Conservation (phyloP, 2,329 filamentous ascomycete species). For the Sordariomycetes sp. region DNA sequence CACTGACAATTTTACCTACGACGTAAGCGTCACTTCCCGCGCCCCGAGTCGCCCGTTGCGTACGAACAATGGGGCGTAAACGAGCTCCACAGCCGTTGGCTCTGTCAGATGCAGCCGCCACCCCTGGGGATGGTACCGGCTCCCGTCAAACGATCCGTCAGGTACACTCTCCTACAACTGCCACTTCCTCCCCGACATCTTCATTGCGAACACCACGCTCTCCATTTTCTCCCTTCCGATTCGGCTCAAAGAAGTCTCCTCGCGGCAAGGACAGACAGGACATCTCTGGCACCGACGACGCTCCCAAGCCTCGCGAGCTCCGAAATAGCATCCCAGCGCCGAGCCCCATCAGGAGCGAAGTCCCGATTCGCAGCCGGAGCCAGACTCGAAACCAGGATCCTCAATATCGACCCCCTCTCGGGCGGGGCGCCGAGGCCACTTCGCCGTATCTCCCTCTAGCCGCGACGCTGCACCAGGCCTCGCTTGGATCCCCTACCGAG, state of each 20-base stretch:
- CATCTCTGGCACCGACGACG: constrained; percentile 7
- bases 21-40: neutral
- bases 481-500: constrained; percentile 13
- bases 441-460: constrained; percentile 14
- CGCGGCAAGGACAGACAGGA: constrained; percentile 7
- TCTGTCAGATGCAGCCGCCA: constrained; percentile 24
- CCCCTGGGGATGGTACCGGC: neutral
- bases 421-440: constrained; percentile 8
- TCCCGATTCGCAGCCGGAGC: neutral
- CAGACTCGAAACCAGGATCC: neutral
- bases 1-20: neutral
- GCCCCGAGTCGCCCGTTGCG: neutral
- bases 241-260: constrained; percentile 20
- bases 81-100: constrained; percentile 43
- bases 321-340: constrained; percentile 5
- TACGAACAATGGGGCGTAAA: constrained; percentile 24
- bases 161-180: constrained; percentile 1
- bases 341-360: neutral
- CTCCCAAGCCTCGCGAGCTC: constrained; percentile 5
- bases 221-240: constrained; percentile 28
- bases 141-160: constrained; percentile 1
- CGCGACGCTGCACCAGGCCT: constrained; percentile 12
- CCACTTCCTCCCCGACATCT: constrained; percentile 20
- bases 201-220: constrained; percentile 23
- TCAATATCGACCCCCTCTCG: neutral